A percentile compares a stretch with the other conserved stretches of the same genome.
Conservation (phyloP, 1,139 yeast genomes). For the Yamadazyma oceani region DNA sequence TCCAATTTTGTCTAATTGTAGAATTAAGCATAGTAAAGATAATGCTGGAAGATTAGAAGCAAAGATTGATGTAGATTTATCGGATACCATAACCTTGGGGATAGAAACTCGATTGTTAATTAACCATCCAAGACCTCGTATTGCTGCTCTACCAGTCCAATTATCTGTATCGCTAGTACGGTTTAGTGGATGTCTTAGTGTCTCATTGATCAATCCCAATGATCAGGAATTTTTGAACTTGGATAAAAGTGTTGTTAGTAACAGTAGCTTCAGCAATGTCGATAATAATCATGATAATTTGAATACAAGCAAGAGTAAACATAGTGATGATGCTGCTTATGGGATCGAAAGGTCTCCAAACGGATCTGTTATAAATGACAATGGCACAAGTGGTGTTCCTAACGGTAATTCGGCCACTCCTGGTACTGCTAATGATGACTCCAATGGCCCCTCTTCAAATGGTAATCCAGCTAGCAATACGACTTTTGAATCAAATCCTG, state of each 20-base stretch:
- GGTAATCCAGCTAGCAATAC: no score
- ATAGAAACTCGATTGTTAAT: constrained; percentile 79
- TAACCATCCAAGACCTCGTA: constrained; percentile 81
- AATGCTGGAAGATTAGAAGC: constrained; percentile 70
- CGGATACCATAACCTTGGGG: constrained; percentile 88
- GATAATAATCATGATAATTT: no score
- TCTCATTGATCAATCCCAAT: constrained; percentile 62
- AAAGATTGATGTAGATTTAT: constrained; percentile 87
- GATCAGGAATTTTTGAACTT: constrained; percentile 18
- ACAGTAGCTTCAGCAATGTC: no score
- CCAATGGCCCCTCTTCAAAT: no score
- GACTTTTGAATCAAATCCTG: no score
- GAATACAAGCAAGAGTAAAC: no score
- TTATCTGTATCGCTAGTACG: constrained; percentile 85
- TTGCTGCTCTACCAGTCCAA: constrained; percentile 83
- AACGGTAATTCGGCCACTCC: no score
- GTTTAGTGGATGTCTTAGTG: constrained; percentile 89
- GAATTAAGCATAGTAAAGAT: constrained; percentile 62
- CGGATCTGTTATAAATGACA: no score
- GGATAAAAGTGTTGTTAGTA: neutral
- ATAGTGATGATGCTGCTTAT: no score
- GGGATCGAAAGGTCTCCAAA: no score
- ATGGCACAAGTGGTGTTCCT: no score
- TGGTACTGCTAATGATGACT: no score
- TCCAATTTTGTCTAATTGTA: constrained; percentile 92